These are phyloP conservation scores for Brassica nigra DNA, from an alignment of 345 rosid species.

Conservation along the genomic window DNA sequence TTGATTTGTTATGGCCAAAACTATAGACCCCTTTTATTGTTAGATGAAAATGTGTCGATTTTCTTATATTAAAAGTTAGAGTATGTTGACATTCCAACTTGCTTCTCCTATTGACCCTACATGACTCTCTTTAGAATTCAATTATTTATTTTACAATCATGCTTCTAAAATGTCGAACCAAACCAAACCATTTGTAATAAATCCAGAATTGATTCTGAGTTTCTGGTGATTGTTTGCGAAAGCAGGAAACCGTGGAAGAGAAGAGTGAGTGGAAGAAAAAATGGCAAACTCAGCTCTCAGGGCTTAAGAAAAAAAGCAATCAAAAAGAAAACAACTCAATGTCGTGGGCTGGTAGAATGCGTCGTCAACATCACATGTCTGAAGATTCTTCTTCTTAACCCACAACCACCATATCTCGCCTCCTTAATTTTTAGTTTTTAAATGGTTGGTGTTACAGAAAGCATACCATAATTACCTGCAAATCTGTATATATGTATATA, in stretches of 20 bases:
- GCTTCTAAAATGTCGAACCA: neutral
- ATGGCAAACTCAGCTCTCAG: constrained; percentile 78
- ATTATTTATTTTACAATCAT: neutral
- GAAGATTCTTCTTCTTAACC: constrained; percentile 20
- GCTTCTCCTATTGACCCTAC: constrained; percentile 11
- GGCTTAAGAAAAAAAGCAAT: constrained; percentile 73
- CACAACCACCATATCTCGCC: neutral
- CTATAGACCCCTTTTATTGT: neutral
- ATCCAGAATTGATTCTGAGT: neutral
- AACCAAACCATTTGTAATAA: neutral
- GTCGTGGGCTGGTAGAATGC: constrained; percentile 95
- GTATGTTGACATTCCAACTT: constrained; percentile 13
- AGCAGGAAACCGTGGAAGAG: constrained; percentile 51
- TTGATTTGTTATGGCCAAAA: constrained; percentile 23
- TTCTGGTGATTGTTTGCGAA: constrained; percentile 24
- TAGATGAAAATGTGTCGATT: neutral
- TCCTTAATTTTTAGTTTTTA: neutral
- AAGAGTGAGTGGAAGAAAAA: constrained; percentile 59
- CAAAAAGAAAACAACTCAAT: constrained; percentile 54
- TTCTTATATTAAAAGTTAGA: neutral
- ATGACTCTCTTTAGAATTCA: neutral
- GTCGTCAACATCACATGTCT: constrained; percentile 45
- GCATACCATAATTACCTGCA: neutral
- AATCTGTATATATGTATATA: neutral
- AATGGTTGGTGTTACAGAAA: neutral